Percentiles rank a stretch among this genome's conserved stretches.
Conservation (phyloP, 2,329 filamentous ascomycete species). For the Furcasterigmium furcatum region DNA sequence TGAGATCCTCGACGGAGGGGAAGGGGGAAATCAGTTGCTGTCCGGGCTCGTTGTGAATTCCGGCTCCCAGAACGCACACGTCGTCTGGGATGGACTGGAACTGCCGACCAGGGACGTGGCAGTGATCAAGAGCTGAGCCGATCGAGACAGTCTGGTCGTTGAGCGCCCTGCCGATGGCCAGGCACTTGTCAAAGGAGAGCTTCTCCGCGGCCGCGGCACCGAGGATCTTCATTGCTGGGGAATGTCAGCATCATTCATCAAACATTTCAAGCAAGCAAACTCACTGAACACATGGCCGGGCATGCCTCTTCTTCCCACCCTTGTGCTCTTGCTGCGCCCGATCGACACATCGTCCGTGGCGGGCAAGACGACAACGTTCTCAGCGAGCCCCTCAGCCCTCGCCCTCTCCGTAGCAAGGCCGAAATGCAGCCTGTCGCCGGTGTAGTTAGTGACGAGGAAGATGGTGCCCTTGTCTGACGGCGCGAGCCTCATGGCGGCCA, state of each 20-base stretch:
- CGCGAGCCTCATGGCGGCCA: conserved; percentile 60
- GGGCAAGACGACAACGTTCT: conserved; percentile 67
- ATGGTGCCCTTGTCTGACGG: conserved; percentile 63
- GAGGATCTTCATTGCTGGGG: conserved; percentile 65
- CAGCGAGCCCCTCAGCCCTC: conserved; percentile 54
- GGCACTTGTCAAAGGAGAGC: conserved; percentile 54
- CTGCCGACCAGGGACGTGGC: conserved; percentile 66
- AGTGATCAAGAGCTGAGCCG: conserved; percentile 67
- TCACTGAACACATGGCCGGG: conserved; percentile 54
- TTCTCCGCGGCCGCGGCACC: conserved; percentile 61
- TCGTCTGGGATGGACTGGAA: conserved; percentile 40
- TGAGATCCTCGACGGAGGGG: conserved; percentile 33
- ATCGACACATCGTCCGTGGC: conserved; percentile 74
- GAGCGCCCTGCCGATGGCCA: conserved; percentile 53
- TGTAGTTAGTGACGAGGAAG: conserved; percentile 74
- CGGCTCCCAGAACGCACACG: conserved; percentile 44
- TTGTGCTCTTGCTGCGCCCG: conserved; percentile 61
- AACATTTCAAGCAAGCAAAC: conserved; percentile 19
- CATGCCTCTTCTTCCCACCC: conserved; percentile 70
- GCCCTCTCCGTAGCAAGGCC: conserved; percentile 74
- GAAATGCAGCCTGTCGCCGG: conserved; percentile 69
- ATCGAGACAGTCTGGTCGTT: conserved; percentile 61
- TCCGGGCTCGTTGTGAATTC: conserved; percentile 47
- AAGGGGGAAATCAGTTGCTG: conserved; percentile 26
- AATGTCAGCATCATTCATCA: conserved; percentile 16